These are phyloP conservation scores for Dillenia turbinata DNA, from an alignment of 164 flowering plant species.

Conservation along the genomic window DNA sequence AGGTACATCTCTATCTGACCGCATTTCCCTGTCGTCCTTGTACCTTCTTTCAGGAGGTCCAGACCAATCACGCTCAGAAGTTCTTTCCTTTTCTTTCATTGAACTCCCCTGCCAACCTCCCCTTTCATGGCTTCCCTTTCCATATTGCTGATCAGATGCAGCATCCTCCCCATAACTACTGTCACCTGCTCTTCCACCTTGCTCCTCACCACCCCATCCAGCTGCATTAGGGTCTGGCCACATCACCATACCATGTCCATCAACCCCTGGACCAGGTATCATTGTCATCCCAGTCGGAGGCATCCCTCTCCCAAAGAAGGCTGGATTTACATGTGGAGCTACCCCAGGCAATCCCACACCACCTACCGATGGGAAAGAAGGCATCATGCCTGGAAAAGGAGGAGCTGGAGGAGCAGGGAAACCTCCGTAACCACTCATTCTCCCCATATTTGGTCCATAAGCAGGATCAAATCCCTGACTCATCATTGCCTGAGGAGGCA, in stretches of 20 bases:
- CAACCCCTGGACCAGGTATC: slow-evolving; percentile 72
- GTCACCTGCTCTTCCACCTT: slow-evolving; percentile 74
- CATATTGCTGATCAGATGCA: slow-evolving; percentile 81
- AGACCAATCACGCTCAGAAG: slow-evolving; percentile 69
- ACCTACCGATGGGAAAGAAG: slow-evolving; percentile 68
- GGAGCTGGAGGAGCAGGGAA: slow-evolving; percentile 63
- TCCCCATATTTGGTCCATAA: slow-evolving; percentile 73
- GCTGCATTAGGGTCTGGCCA: slow-evolving; percentile 78
- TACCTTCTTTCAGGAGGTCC: slow-evolving; percentile 68
- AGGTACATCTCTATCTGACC: slow-evolving; percentile 49
- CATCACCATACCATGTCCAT: slow-evolving; percentile 74
- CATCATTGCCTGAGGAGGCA: slow-evolving; percentile 87
- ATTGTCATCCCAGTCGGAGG: slow-evolving; percentile 79
- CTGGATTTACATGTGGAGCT: slow-evolving; percentile 88
- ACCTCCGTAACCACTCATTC: slow-evolving; percentile 76
- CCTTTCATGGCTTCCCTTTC: slow-evolving; percentile 74
- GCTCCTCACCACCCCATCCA: slow-evolving; percentile 82
- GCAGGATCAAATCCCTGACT: slow-evolving; percentile 86
- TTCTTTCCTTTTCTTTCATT: slow-evolving; percentile 68
- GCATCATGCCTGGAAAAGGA: slow-evolving; percentile 62
- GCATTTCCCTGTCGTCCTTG: slow-evolving; percentile 68
- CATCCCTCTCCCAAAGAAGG: slow-evolving; percentile 77
- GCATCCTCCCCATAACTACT: slow-evolving; percentile 91
- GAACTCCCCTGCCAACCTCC: slow-evolving; percentile 44
- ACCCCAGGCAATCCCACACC: slow-evolving; percentile 78